Percentiles rank a stretch among this genome's conserved stretches.
These are phyloP conservation scores for Chrysochromulina parva DNA, from an alignment of 78 protist genomes.

Conservation along the genomic window DNA sequence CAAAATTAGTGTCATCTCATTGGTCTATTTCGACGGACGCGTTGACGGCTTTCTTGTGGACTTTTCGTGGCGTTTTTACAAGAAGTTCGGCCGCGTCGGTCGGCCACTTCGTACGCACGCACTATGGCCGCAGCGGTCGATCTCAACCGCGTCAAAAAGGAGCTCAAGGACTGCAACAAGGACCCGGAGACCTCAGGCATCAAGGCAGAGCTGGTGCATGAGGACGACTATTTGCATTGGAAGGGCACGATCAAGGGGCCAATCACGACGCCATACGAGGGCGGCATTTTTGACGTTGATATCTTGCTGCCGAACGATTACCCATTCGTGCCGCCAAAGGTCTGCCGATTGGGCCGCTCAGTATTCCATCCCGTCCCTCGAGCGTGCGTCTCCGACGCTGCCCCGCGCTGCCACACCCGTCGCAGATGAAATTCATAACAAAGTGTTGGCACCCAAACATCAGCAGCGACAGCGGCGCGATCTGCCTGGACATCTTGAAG, in stretches of 20 bases:
- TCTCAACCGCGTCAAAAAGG: not conserved
- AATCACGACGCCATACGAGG: conserved; percentile 39
- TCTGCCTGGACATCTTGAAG: conserved; percentile 73
- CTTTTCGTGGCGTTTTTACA: too few species aligned
- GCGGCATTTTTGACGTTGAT: conserved; percentile 45
- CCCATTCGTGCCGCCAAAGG: conserved; percentile 70
- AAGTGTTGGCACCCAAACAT: conserved; percentile 70
- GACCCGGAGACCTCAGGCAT: not conserved
- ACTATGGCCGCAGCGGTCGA: too few species aligned
- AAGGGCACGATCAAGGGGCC: conserved; percentile 44
- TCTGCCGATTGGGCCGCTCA: not conserved
- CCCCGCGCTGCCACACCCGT: too few species aligned
- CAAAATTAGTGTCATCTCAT: too few species aligned
- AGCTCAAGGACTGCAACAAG: not conserved
- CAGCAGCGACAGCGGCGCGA: conserved; percentile 58
- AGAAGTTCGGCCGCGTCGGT: too few species aligned
- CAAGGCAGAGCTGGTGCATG: not conserved
- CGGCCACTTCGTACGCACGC: too few species aligned
- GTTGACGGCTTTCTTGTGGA: too few species aligned
- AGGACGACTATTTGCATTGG: conserved; percentile 34
- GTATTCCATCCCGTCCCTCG: too few species aligned
- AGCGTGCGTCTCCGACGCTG: too few species aligned
- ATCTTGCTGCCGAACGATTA: conserved; percentile 50
- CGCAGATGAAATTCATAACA: conserved; percentile 53
- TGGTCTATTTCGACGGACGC: too few species aligned